Evolutionary conservation across 495 filamentous ascomycete genomes (phyloP).

Genomic region (Podospora bellae-mahoneyi): DNA sequence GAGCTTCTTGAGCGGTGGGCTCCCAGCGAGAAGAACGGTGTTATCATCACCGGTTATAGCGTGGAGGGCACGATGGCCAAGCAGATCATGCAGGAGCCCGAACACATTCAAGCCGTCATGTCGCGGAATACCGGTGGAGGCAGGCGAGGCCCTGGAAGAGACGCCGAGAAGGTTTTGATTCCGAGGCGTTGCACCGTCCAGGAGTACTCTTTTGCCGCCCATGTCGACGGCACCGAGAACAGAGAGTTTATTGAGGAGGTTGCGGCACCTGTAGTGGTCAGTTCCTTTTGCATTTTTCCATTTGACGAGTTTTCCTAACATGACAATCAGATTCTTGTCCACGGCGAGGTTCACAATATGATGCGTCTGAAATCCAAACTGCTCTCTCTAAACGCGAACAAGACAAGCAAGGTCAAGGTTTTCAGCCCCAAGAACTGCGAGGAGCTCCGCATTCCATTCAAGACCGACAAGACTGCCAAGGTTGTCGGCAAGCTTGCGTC

Average conservation of each 20-base stretch:
- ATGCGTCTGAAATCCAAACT: slow-evolving; percentile 92
- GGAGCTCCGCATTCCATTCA: slow-evolving; percentile 91
- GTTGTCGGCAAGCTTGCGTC: slow-evolving; percentile 92
- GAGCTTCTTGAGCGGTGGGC: slow-evolving; percentile 94
- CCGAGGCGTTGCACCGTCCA: slow-evolving; percentile 86
- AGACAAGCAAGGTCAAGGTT: slow-evolving; percentile 77
- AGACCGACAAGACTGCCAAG: slow-evolving; percentile 91
- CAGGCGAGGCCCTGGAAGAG: slow-evolving; percentile 54
- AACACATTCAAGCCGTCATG: slow-evolving; percentile 91
- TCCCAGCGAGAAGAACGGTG: slow-evolving; percentile 88
- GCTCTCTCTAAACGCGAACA: slow-evolving; percentile 80
- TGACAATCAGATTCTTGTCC: slow-evolving; percentile 72
- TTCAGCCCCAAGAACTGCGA: slow-evolving; percentile 93
- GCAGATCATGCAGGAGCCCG: slow-evolving; percentile 86
- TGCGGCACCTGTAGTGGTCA: slow-evolving; percentile 81
- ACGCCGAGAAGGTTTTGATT: slow-evolving; percentile 81
- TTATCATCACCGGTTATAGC: slow-evolving; percentile 96
- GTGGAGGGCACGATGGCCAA: slow-evolving; percentile 99
- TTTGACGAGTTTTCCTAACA: slow-evolving; percentile 24
- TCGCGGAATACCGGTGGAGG: slow-evolving; percentile 56
- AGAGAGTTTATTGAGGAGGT: slow-evolving; percentile 93
- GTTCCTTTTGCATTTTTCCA: slow-evolving; percentile 31
- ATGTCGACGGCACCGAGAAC: slow-evolving; percentile 96
- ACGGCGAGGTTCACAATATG: slow-evolving; percentile 98
- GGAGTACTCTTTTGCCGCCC: slow-evolving; percentile 90